Conservation (phyloP, 495 filamentous ascomycete species). For the Cenococcum geophilum region DNA sequence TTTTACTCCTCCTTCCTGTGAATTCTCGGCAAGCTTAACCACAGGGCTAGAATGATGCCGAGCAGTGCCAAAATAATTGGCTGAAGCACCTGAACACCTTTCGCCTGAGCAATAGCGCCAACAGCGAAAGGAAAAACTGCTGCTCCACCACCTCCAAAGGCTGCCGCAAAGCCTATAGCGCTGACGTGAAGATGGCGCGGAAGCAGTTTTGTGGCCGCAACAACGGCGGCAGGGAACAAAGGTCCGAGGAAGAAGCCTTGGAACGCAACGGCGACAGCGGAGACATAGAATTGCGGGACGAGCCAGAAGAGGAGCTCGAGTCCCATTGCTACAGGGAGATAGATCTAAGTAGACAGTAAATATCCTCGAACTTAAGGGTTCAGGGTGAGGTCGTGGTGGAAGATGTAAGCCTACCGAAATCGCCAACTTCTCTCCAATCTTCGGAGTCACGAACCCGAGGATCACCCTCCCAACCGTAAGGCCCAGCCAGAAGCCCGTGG, state of each 20-base stretch:
- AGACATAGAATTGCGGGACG: slow-evolving; percentile 66
- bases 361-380: not conserved
- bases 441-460: slow-evolving; percentile 57
- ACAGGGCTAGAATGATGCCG: slow-evolving; percentile 39
- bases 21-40: slow-evolving; percentile 42
- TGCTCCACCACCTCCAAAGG: slow-evolving; percentile 73
- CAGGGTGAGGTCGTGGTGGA: not conserved
- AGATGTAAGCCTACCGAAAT: slow-evolving; percentile 42
- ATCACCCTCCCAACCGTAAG: slow-evolving; percentile 55
- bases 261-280: slow-evolving; percentile 60
- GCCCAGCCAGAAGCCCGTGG: slow-evolving; percentile 63
- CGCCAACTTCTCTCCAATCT: slow-evolving; percentile 55
- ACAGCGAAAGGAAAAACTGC: slow-evolving; percentile 79
- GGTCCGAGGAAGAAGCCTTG: slow-evolving; percentile 65
- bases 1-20: slow-evolving; percentile 34
- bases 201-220: slow-evolving; percentile 75
- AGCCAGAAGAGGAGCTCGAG: slow-evolving; percentile 50
- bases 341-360: slow-evolving; percentile 30
- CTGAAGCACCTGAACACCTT: slow-evolving; percentile 72
- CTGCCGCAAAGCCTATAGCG: slow-evolving; percentile 76
- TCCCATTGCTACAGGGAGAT: slow-evolving; percentile 40
- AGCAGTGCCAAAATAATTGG: slow-evolving; percentile 67
- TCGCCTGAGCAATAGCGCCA: slow-evolving; percentile 73
- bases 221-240: slow-evolving; percentile 67
- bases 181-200: slow-evolving; percentile 72